Evolutionary conservation across 805 yeast genomes (phyloP), one percentile per base, ranked within the genome.

Genomic region (Candida pini): DNA sequence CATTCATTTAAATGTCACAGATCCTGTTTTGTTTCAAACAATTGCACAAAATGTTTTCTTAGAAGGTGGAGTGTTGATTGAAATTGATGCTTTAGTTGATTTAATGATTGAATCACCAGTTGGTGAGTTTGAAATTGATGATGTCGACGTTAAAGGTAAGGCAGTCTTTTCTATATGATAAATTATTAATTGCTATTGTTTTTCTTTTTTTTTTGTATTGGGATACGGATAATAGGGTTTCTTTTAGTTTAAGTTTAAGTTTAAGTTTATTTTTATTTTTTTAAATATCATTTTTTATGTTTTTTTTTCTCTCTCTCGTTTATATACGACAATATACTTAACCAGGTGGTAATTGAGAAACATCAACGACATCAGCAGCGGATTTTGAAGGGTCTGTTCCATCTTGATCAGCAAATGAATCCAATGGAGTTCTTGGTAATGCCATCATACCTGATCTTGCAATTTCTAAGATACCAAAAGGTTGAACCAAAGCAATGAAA

Each of bases 401-500:
- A 19, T 70, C 77, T 14, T 64, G 72, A 28, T 59, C 64, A 25
- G 54, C 53, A 28, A 54, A 59, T 16, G 64, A 64, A 44, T 80
- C 85, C 48, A 88, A 65, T 28, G 96, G 96, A 32, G 97, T 86
- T 73, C 97, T 81, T 55, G 97, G 94, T 53, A 92, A 73, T 8
- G 97, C 98, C 90, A 92, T 88, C 94, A 90, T 86, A 66, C 98
- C 98, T 18, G 95, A 82, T 66, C 98, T 78, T 28, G 97, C 96
- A 51, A 90, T 83, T 65, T 92, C 98, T 54, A 92, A 73, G 39
- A 92, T 80, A 55, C 98, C 98, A 56, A 92, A 92, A 29, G 98
- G 98, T 60, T 87, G 92, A 56, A 89, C 70, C 56, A 92, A 76
- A 44, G 83, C 84, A 56, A 92, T 76, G 61, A 89, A 89, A 26